These are phyloP conservation scores for Candida orba DNA, from an alignment of 805 yeast species.

Conservation along the genomic window DNA sequence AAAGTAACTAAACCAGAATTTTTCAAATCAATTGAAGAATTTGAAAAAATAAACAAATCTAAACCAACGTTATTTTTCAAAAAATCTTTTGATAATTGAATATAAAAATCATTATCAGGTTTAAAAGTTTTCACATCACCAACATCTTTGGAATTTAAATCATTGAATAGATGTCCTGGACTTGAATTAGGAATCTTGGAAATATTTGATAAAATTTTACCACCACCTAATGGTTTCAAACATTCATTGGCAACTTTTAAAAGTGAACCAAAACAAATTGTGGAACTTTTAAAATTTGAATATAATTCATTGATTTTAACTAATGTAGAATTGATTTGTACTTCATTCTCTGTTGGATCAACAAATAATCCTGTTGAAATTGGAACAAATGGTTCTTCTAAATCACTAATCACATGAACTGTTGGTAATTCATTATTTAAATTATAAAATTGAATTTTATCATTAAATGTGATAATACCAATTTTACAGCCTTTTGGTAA, in stretches of 20 bases:
- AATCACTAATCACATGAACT: slow-evolving; percentile 57
- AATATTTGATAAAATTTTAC: slow-evolving; percentile 67
- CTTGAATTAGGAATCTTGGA: slow-evolving; percentile 75
- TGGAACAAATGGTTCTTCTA: slow-evolving; percentile 80
- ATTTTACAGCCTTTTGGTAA: slow-evolving; percentile 31
- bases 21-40: slow-evolving; percentile 61
- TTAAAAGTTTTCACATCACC: slow-evolving; percentile 38
- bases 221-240: slow-evolving; percentile 65
- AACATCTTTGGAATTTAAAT: slow-evolving; percentile 27
- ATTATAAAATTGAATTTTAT: slow-evolving; percentile 64
- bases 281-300: slow-evolving; percentile 34
- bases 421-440: slow-evolving; percentile 49
- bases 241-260: slow-evolving; percentile 59
- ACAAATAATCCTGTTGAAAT: slow-evolving; percentile 70
- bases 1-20: slow-evolving; percentile 59
- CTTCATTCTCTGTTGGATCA: slow-evolving; percentile 61
- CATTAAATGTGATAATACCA: slow-evolving; percentile 73
- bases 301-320: slow-evolving; percentile 45
- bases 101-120: slow-evolving; percentile 57
- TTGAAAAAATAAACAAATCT: slow-evolving; percentile 66
- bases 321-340: slow-evolving; percentile 61
- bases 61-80: slow-evolving; percentile 58
- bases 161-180: slow-evolving; percentile 52
- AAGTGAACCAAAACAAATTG: slow-evolving; percentile 77
- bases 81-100: slow-evolving; percentile 49